Evolutionary conservation across 1,284 basidiomycete genomes (phyloP), one percentile per base, ranked within the genome.

Genomic region (Fistulinella cinereoalba): DNA sequence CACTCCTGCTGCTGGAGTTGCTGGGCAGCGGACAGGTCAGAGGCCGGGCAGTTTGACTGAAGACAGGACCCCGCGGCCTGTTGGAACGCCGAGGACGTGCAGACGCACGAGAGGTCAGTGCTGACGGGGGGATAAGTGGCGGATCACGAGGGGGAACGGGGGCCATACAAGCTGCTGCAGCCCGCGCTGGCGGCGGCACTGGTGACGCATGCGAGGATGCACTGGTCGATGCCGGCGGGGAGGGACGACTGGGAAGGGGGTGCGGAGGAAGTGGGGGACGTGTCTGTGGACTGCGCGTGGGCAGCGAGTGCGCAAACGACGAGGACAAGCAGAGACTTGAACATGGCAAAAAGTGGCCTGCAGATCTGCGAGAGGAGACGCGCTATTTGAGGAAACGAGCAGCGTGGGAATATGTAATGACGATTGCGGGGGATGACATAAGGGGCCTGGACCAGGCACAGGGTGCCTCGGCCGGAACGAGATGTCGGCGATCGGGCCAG

Each of bases 41-140:
- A 7, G 0, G 41, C 0, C 0, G 57, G 43, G 10, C 62, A 64
- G 37, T 50, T 61, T 4, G 37, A 8, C 13, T 9, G 1, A 22
- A 64, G 44, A 41, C 62, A 64, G 2, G 2, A 0, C 0, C 0
- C 4, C 13, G 57, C 57, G 1, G 47, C 42, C 10, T 4, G 0
- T 21, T 65, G 63, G 64, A 63, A 64, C 3, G 50, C 9, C 1
- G n/a, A 13, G 25, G 60, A 65, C 1, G 52, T 45, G 34, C 62
- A 64, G 16, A 54, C 49, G 13, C 62, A 64, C 0, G 25, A 0
- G 6, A 63, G 1, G 37, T 64, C 40, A 0, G 65, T 38, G 41
- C 65, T 67, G 21, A 22, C 33, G 5, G 23, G 21, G 3, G 15
- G 22, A 28, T 50, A 3, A 49, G 19, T 16, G 13, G 27, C 2